Conservation (phyloP, 805 yeast species). For the Candida mattraensis region DNA sequence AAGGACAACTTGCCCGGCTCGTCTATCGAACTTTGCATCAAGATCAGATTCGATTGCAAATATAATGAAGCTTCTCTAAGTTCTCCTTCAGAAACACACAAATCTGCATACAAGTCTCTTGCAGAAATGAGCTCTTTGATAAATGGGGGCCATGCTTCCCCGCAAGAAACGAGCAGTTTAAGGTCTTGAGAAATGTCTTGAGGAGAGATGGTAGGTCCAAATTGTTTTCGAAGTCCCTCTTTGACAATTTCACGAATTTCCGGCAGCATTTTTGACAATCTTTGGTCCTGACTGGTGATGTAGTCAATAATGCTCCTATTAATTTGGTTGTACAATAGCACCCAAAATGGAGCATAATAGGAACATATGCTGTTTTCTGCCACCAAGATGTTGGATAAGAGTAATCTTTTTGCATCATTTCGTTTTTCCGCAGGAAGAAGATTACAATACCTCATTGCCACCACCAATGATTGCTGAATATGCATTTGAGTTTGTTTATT, state of each 20-base stretch:
- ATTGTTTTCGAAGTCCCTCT: conserved; percentile 22
- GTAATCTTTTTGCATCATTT: conserved; percentile 22
- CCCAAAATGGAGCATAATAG: conserved; percentile 28
- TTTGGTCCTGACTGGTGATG: conserved; percentile 6
- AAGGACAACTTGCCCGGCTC: conserved; percentile 21
- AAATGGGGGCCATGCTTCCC: conserved; percentile 32
- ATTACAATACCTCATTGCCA: conserved; percentile 25
- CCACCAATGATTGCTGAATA: conserved; percentile 24
- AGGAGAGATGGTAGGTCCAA: conserved; percentile 17
- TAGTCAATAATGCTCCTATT: conserved; percentile 16
- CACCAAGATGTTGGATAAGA: conserved; percentile 22
- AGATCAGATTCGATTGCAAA: conserved; percentile 11
- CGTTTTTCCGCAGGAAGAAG: conserved; percentile 22
- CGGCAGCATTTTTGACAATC: conserved; percentile 4
- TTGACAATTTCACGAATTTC: conserved; percentile 11
- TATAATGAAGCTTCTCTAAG: conserved; percentile 19
- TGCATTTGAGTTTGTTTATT: conserved; percentile 13
- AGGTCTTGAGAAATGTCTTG: conserved; percentile 24
- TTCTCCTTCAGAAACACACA: conserved; percentile 26
- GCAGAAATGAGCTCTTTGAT: conserved; percentile 25
- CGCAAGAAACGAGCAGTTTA: conserved; percentile 20
- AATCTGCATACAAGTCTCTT: conserved; percentile 26
- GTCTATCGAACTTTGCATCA: conserved; percentile 19
- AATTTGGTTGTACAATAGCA: conserved; percentile 19
- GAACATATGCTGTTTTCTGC: conserved; percentile 28